phyloP scores from a whole-genome alignment of 208 protist genomes.

The Trypanosoma avium region DNA sequence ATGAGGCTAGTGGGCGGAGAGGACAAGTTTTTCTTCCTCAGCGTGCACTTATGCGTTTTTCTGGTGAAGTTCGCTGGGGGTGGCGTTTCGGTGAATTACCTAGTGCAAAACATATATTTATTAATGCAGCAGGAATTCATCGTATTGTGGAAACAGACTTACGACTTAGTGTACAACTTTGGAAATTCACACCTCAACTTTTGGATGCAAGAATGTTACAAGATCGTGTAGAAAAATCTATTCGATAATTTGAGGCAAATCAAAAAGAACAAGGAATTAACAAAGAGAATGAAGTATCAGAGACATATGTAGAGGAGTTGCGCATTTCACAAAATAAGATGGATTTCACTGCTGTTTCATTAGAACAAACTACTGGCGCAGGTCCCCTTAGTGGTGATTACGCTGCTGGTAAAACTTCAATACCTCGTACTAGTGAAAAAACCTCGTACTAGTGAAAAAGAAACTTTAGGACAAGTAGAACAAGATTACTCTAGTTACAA shows the following conservation, averaged over 20 bases:
- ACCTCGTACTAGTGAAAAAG: no score
- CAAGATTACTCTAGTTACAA: constrained; percentile 70
- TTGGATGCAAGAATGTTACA: constrained; percentile 71
- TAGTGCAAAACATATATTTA: constrained; percentile 56
- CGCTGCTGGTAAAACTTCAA: neutral
- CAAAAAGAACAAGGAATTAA: constrained; percentile 15
- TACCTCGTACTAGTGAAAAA: no score
- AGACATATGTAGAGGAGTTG: constrained; percentile 14
- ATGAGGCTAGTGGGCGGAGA: constrained; percentile 70
- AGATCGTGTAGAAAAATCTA: constrained; percentile 61
- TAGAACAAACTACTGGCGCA: neutral
- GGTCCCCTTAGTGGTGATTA: constrained; percentile 36
- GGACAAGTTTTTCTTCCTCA: constrained; percentile 72
- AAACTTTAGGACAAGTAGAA: no score
- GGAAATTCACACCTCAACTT: constrained; percentile 66
- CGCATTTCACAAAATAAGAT: constrained; percentile 22
- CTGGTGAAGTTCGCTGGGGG: constrained; percentile 84
- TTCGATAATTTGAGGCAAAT: constrained; percentile 29
- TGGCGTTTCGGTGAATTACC: constrained; percentile 76
- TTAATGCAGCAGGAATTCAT: constrained; percentile 22
- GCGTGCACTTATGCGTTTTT: constrained; percentile 65
- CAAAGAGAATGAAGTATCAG: constrained; percentile 17
- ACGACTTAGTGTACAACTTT: constrained; percentile 83
- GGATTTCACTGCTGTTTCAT: constrained; percentile 15
- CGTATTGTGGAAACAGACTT: constrained; percentile 60